Evolutionary conservation across 2,329 filamentous ascomycete species (phyloP).

Genomic region (Fusarium heterosporum): DNA sequence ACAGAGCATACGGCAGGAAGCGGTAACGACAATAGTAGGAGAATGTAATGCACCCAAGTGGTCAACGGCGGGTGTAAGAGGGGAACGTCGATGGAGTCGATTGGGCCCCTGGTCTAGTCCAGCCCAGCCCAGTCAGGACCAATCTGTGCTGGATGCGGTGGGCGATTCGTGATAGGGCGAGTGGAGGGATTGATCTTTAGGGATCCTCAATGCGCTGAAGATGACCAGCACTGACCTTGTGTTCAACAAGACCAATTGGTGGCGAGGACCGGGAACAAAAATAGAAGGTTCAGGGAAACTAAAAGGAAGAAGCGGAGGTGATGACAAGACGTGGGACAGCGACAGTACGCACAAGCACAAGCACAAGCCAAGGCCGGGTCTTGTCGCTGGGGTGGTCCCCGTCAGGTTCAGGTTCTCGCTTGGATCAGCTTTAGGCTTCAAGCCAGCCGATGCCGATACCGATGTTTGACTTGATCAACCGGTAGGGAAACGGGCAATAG

Average conservation of each 20-base stretch:
- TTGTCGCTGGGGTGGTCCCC: conserved; percentile 12
- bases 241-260: conserved; percentile 14
- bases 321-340: conserved; percentile 15
- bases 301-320: conserved; percentile 35
- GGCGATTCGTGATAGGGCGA: conserved; percentile 17
- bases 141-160: conserved; percentile 26
- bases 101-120: conserved; percentile 34
- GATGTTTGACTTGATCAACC: conserved; percentile 20
- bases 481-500: conserved; percentile 9
- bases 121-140: conserved; percentile 14
- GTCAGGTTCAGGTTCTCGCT: conserved; percentile 31
- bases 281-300: conserved; percentile 33
- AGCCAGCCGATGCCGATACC: conserved; percentile 17
- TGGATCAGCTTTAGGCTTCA: conserved; percentile 30
- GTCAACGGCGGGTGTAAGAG: conserved; percentile 39
- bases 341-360: background rate
- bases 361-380: conserved; percentile 10
- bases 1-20: conserved; percentile 46
- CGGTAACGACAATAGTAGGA: conserved; percentile 13
- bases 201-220: conserved; percentile 3
- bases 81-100: conserved; percentile 37
- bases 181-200: conserved; percentile 12
- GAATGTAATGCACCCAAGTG: conserved; percentile 50
- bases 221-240: conserved; percentile 26
- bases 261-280: conserved; percentile 16